Conservation (phyloP, 305 asterid species). For the Ilex paraguariensis region DNA sequence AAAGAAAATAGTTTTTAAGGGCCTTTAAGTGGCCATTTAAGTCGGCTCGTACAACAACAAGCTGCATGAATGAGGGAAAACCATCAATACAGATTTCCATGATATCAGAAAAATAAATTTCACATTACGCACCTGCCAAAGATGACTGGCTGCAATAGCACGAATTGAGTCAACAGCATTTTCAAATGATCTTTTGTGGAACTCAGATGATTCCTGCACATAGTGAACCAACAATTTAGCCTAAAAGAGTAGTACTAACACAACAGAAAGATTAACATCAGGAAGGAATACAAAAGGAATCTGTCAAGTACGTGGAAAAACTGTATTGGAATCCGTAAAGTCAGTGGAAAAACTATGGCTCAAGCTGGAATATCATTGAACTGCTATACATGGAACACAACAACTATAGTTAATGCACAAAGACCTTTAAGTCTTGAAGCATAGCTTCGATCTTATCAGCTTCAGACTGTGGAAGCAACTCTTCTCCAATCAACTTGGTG, state of each 20-base stretch:
- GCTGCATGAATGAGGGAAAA: constrained; percentile 51
- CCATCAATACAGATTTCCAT: constrained; percentile 14
- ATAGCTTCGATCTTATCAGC: constrained; percentile 90
- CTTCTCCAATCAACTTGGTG: constrained; percentile 50
- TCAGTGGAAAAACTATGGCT: no score
- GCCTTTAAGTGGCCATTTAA: constrained; percentile 98
- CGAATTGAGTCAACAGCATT: constrained; percentile 72
- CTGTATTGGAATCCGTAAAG: no score
- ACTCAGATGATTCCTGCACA: constrained; percentile 87
- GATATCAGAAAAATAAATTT: constrained; percentile 18
- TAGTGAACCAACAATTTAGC: constrained; percentile 12
- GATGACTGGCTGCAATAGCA: constrained; percentile 96
- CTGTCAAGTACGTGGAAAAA: no score
- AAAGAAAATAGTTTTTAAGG: constrained; percentile 94
- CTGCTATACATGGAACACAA: no score
- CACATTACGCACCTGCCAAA: constrained; percentile 81
- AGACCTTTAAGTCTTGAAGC: constrained; percentile 90
- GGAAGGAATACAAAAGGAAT: no score
- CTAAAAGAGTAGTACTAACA: neutral
- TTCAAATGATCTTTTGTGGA: constrained; percentile 93
- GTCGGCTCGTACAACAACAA: constrained; percentile 96
- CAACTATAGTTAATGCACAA: neutral
- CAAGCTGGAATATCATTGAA: no score
- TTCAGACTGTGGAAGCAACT: constrained; percentile 89
- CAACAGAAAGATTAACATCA: neutral